Evolutionary conservation across 345 rosid genomes (phyloP), one percentile per base, ranked within the genome.

Genomic region (Garcia nutans): DNA sequence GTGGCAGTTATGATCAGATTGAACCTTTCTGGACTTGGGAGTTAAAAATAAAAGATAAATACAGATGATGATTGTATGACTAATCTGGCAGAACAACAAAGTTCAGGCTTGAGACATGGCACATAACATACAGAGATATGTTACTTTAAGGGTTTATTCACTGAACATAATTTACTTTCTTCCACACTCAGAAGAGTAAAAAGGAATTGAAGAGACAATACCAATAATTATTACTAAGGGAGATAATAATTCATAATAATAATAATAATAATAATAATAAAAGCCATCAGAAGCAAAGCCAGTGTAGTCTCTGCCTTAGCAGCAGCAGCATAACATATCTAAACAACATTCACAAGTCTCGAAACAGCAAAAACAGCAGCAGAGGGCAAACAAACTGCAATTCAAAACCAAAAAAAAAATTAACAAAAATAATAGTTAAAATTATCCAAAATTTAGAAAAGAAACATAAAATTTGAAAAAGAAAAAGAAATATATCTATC

Each of bases 291-390:
- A 37, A 8, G 23, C 44, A 19, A 6, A 31, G 19, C 67, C 13
- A 47, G 50, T 10, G 50, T 47, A 37, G n/a, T 31, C 42, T 63
- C 17, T n/a, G 12, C 33, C 6, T 16, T 71, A 28, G 50, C 65
- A 71, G 77, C 70, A 54, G 74, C 75, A 74, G 57, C 77, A 74
- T 70, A 74, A 66, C 55, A 60, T 50, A 10, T 79, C 65, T 37
- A 79, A 42, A 71, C 74, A 74, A 26, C 24, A 74, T 33, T 73
- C 81, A 64, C 72, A 65, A 60, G 77, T 73, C 61, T 72, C 73
- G 33, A 37, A 78, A 68, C 81, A 78, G 72, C 77, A 78, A 57
- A 56, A 68, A 22, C 72, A 47, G 65, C 65, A 61, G 26, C 65
- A 62, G 47, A 73, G 20, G 23, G 77, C 68, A 65, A 66, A 78